Evolutionary conservation across 371 early-diverging fungal species (phyloP).

Genomic region (Haplosporangium sp.): DNA sequence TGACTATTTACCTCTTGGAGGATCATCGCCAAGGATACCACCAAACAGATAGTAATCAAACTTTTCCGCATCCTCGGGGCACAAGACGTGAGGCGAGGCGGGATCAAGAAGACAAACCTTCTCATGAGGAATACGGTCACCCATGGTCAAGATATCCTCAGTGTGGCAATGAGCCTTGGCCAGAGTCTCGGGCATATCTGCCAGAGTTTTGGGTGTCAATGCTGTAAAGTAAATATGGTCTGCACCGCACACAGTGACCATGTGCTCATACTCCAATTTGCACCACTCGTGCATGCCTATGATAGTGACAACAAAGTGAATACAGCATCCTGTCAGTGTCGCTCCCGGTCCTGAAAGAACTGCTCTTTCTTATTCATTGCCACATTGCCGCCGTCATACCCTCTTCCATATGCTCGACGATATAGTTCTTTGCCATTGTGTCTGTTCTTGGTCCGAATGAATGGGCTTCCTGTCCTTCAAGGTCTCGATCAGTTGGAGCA

Average conservation of each 20-base stretch:
- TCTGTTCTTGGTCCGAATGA: not conserved
- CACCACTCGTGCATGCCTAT: constrained; percentile 79
- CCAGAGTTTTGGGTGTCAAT: constrained; percentile 63
- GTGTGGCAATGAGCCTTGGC: constrained; percentile 68
- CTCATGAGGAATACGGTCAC: constrained; percentile 62
- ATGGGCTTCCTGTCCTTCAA: not conserved
- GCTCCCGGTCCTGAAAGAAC: not conserved
- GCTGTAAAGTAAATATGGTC: constrained; percentile 71
- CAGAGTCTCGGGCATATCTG: constrained; percentile 64
- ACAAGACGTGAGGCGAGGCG: constrained; percentile 64
- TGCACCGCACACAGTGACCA: constrained; percentile 69
- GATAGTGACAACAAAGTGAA: not conserved
- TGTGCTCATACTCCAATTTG: constrained; percentile 80
- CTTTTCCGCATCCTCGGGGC: constrained; percentile 74
- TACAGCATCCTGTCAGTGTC: not conserved
- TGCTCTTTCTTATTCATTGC: not conserved
- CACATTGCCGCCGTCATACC: constrained; percentile 15
- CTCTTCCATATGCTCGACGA: constrained; percentile 86
- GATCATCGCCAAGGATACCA: constrained; percentile 81
- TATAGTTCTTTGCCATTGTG: constrained; percentile 61
- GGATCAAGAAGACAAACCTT: constrained; percentile 85
- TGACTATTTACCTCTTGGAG: constrained; percentile 66
- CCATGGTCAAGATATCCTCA: constrained; percentile 68
- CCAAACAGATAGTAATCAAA: constrained; percentile 86
- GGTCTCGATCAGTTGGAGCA: not conserved